Base-by-base conservation (phyloP, 345 rosid species). In the Euclidium syriacum region DNA sequence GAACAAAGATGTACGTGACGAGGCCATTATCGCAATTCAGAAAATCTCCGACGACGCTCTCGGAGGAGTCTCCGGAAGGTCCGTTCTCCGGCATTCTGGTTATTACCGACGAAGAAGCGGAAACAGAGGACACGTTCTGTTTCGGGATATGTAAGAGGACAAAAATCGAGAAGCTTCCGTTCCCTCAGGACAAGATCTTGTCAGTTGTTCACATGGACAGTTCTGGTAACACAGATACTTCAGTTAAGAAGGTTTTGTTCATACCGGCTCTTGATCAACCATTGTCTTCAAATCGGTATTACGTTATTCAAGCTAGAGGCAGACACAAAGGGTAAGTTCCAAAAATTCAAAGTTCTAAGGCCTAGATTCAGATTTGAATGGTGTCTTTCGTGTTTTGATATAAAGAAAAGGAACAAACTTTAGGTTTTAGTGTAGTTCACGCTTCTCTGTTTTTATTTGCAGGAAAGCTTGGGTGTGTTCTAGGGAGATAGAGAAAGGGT, bases 251-350 rank as follows among this genome's bases (percentile, higher is more conserved):
- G 68, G 78, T 79, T 44, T 80, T 81, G 85, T 86, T 89, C 63
- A 58, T 84, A 52, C 91, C 85, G 0, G 87, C 84, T 73, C 83
- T 89, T 15, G 91, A 84, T 61, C 80, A 77, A 57, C 86, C 95
- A 14, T 60, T 84, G 4, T 84, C 91, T 5, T 75, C 81, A 11
- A 84, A 83, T 73, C 64, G 65, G 35, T 87, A 81, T 62, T 85
- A 82, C 52, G 85, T 68, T 36, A 75, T 85, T 69, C 77, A 73
- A 50, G 87, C 88, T 20, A 78, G 72, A 71, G 83, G 88, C 36
- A 73, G 68, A 61, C 59, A 73, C 60, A 85, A 80, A 83, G 94
- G 92, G 86, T 78, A 78, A 20, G 74, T 58, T 68, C 43, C 16
- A 2, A 40, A 11, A 4, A 3, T 7, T 25, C 6, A 0, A 50